Conservation (phyloP, 768 basidiomycete genomes). For the Thelephora ganbajun region DNA sequence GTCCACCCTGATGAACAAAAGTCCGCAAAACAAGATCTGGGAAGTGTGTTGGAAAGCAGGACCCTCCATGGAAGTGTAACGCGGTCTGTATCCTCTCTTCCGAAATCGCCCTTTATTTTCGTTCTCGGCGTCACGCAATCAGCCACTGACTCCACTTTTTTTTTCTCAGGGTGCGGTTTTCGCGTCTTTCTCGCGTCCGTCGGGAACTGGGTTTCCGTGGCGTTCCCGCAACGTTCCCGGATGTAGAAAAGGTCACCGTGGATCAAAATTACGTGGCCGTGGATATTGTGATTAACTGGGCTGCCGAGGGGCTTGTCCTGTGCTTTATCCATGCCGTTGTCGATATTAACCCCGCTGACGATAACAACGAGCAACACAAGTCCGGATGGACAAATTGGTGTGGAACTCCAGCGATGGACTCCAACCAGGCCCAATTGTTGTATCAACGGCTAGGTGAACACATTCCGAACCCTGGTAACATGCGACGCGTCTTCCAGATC, state of each 20-base stretch:
- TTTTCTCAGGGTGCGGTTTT: constrained; percentile 55
- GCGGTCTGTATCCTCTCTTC: constrained; percentile 27
- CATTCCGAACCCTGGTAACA: constrained; percentile 34
- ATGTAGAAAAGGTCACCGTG: constrained; percentile 52
- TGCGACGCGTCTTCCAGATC: constrained; percentile 68
- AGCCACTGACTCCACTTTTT: constrained; percentile 8
- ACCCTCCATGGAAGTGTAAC: constrained; percentile 79
- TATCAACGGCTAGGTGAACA: constrained; percentile 42
- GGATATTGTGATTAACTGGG: constrained; percentile 85
- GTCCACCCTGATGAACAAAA: constrained; percentile 78
- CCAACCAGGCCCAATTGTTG: constrained; percentile 44
- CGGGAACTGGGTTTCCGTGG: constrained; percentile 57
- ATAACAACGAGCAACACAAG: constrained; percentile 66
- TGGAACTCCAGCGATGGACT: constrained; percentile 52
- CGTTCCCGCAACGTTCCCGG: constrained; percentile 37
- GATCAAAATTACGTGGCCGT: constrained; percentile 75
- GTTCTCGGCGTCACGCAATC: constrained; percentile 2
- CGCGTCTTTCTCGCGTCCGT: constrained; percentile 61
- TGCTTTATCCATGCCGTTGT: constrained; percentile 81
- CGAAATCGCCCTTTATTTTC: constrained; percentile 7
- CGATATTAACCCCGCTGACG: constrained; percentile 45
- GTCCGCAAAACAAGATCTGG: constrained; percentile 61
- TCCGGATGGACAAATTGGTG: constrained; percentile 84
- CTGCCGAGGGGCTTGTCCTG: constrained; percentile 72
- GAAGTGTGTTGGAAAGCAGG: constrained; percentile 56